phyloP scores from a whole-genome alignment of 352 stramenopile species.

The Phytophthora sp. region DNA sequence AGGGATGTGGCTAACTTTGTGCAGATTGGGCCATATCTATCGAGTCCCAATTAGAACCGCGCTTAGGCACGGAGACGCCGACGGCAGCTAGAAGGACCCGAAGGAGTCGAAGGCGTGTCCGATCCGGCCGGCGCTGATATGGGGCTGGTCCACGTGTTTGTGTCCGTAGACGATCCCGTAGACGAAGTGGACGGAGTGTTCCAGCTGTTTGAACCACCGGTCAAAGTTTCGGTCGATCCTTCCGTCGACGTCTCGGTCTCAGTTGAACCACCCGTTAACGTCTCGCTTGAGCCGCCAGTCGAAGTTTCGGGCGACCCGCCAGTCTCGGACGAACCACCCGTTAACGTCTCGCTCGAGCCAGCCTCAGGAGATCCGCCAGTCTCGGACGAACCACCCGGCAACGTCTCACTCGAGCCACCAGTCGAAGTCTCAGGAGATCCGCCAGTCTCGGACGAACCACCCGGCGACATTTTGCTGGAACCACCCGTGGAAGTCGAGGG shows the following conservation, averaged over 20 bases:
- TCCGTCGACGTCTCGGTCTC: constrained; percentile 3
- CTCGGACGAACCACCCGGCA: constrained; percentile 6
- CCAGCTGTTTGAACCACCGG: constrained; percentile 23
- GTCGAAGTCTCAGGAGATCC: neutral
- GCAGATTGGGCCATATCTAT: constrained; percentile 8
- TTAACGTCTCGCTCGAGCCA: constrained; percentile 5
- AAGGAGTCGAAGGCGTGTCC: constrained; percentile 24
- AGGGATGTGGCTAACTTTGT: constrained; percentile 5
- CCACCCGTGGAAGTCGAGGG: neutral
- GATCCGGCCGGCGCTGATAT: too few relatives aligned
- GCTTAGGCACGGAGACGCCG: constrained; percentile 36
- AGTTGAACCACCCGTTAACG: constrained; percentile 1
- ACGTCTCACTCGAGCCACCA: constrained; percentile 6
- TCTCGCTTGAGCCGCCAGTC: constrained; percentile 1
- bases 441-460: constrained; percentile 1
- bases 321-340: constrained; percentile 10
- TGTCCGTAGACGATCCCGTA: constrained; percentile 4
- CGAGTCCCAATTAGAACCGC: neutral
- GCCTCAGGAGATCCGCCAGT: constrained; percentile 11
- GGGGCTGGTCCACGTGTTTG: constrained; percentile 33
- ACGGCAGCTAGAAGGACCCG: constrained; percentile 25
- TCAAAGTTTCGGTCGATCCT: constrained; percentile 11
- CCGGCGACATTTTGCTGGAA: constrained; percentile 1
- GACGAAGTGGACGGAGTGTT: constrained; percentile 23
- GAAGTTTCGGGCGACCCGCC: constrained; percentile 9